Percentiles rank a stretch among this genome's conserved stretches.
These are phyloP conservation scores for Chlamydomonas reinhardtii DNA, from an alignment of 163 green algal species.

Conservation along the genomic window DNA sequence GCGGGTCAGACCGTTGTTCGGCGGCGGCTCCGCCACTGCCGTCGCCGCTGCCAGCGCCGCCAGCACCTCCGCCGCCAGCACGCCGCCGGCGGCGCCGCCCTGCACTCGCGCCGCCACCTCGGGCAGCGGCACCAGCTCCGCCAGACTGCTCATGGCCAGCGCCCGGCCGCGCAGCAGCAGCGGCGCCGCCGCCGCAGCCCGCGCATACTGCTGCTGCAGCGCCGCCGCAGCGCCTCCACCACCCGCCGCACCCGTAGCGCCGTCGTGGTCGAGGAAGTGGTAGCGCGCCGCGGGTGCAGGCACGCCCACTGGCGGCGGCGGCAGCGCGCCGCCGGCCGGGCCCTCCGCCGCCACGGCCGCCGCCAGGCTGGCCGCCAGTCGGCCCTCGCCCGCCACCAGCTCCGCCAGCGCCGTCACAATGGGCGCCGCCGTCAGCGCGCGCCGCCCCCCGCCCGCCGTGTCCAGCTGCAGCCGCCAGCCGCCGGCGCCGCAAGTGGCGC, in stretches of 20 bases:
- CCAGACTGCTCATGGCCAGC: conserved; percentile 5
- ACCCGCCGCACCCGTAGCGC: too few species aligned
- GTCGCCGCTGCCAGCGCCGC: background rate
- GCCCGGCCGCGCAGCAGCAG: background rate
- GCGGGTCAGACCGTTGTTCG: too few species aligned
- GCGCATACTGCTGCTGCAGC: background rate
- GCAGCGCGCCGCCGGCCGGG: background rate
- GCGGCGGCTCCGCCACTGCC: background rate
- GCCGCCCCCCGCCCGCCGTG: background rate
- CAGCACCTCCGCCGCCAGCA: conserved; percentile 1
- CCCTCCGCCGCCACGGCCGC: background rate
- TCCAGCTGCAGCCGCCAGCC: background rate
- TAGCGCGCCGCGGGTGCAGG: too few species aligned
- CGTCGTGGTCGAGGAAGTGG: too few species aligned
- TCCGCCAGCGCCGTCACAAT: conserved; percentile 6
- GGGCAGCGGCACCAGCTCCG: conserved; percentile 2
- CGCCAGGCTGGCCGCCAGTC: background rate
- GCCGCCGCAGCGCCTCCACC: too few species aligned
- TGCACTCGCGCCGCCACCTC: conserved; percentile 5
- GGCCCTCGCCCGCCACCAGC: background rate
- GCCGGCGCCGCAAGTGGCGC: background rate
- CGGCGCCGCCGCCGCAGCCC: background rate
- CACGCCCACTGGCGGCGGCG: too few species aligned
- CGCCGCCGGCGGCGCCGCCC: background rate
- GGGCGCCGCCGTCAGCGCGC: background rate